Evolutionary conservation across 495 filamentous ascomycete species (phyloP), one percentile per base, ranked within the genome.

Genomic region (Annulohypoxylon moriforme): DNA sequence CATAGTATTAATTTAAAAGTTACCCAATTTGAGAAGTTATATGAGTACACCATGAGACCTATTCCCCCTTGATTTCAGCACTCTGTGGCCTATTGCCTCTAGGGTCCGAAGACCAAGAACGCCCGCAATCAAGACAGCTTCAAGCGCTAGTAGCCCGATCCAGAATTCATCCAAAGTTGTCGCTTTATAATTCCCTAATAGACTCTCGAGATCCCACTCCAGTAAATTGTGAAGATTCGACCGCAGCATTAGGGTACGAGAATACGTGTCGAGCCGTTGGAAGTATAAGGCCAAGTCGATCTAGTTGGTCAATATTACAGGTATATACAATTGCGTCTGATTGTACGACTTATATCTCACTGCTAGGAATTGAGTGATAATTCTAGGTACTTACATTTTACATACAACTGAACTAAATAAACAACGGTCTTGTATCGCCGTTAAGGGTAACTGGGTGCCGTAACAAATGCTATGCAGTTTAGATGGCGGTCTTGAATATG

Each of bases 131-230:
- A 85, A 79, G 57, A 81, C 53, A 2, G 81, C 78, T 67, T 85
- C 81, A 10, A 84, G 52, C 14, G 75, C 74, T 20, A 85, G 57
- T 33, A 85, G 72, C 13, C 79, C 76, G 59, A 85, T 79, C 83
- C 83, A 85, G 56, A 85, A 73, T 36, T 74, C 74, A 73, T 85
- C 83, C n/a, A 85, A 67, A 1, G 82, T 50, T 49, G 80, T 71
- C 57, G 80, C 75, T 34, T 84, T 77, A 56, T 81, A 77, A 38
- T 64, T 77, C 20, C 73, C 73, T 6, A 80, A 69, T 29, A 76
- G 38, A 9, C 68, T 75, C 57, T 70, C 59, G 24, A 78, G 53
- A 62, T 75, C 76, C 64, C 73, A 46, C 34, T 64, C 63, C 11
- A 72, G 56, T 20, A 29, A 18, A 3, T 40, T 46, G 63, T 52